Evolutionary conservation across 164 flowering plant genomes (phyloP), one percentile per base, ranked within the genome.

Genomic region (Pachysandra terminalis): DNA sequence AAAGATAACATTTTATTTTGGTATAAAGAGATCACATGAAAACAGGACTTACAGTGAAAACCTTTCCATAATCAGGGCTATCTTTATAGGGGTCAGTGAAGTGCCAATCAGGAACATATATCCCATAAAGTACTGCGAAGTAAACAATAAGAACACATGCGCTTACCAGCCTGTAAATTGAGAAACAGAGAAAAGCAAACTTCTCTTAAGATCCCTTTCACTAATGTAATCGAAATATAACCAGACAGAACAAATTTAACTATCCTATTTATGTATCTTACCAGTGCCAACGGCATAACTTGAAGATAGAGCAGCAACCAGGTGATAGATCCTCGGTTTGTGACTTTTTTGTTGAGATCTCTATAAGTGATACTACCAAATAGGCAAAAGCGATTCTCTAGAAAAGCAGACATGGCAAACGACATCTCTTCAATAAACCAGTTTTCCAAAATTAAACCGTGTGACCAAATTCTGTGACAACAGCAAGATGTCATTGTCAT

Each of bases 351-450:
- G 86, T 80, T 49, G 74, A 74, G 69, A 88, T 88, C 63, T 90
- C 97, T 71, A 88, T 26, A 28, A 90, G 66, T 45, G 93, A 82
- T 59, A 90, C 96, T 9, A 88, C 69, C 64, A 91, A 71, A 77
- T 91, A 93, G 54, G 91, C 84, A 28, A 91, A 78, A 73, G 96
- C 98, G 56, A 93, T 93, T 80, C 98, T 83, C 98, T 93, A 67
- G 45, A 74, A 73, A 32, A n/a, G n/a, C n/a, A n/a, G n/a, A 32
- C 37, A 74, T 56, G 32, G 35, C 0, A 59, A 76, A 55, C 17
- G 15, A 56, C 13, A 69, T 52, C 26, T 65, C n/a, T 22, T 45
- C 65, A 71, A 45, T 26, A 14, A 62, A 55, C 37, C 59, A 51
- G 21, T 65, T 14, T 54, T 12, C 23, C 23, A 19, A 15, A 68